Base-by-base conservation (phyloP, 2,329 filamentous ascomycete species). In the Boeremia lycopersici region DNA sequence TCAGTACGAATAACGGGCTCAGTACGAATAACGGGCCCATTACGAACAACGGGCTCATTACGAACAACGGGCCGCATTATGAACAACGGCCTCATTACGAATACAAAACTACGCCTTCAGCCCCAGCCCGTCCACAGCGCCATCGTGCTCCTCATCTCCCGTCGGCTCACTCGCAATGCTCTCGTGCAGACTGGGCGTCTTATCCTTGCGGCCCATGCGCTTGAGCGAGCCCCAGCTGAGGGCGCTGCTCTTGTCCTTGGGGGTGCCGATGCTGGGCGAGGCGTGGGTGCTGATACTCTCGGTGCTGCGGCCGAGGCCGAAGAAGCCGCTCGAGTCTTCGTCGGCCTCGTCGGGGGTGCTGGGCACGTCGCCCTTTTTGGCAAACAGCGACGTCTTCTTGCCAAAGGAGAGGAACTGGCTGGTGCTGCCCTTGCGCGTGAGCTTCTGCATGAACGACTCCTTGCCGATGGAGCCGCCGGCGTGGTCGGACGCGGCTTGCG, bases 381-480 rank as follows among this genome's bases (percentile, higher is more conserved):
- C 69, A 36, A 74, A 74, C 0, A 75, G 56, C 0, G 63, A 63
- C 19, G 59, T 64, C 57, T 72, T 73, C 56, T 77, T 79, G 45
- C 76, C 73, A 35, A 76, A 74, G 1, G 65, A 68, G 4, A 77
- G 70, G 63, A 81, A 81, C 47, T 81, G 80, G 48, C 73, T 75
- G 0, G 77, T 75, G 54, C 73, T 77, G 31, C 73, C 74, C 63
- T 82, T 82, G 48, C 79, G 76, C 4, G 75, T 76, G 34, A 82
- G 72, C 56, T 81, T 81, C 55, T 77, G 74, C 78, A 82, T 81
- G 61, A 81, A 79, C 2, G 72, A 74, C 44, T 81, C 78, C 48
- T 77, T 80, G 54, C 76, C 74, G 15, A 71, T 56, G 2, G 71
- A 66, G 42, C 67, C 63, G 42, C 67, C 63, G 36, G 70, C 57